Percentiles rank a stretch among this genome's conserved stretches.
phyloP scores from a whole-genome alignment of 1,139 yeast species.

The Candida labiduridarum region DNA sequence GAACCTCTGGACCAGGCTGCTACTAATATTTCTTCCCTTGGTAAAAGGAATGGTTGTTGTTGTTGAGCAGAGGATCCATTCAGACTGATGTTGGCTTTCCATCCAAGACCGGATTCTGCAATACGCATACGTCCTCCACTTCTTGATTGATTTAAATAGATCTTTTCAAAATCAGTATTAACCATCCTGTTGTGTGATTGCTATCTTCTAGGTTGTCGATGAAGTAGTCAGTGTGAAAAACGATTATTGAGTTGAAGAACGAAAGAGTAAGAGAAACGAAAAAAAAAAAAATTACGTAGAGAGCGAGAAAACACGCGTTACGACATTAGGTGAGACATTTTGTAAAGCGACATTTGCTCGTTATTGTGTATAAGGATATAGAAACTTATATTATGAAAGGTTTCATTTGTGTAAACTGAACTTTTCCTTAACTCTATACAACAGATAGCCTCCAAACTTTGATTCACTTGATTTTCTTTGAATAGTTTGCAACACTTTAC shows the following conservation, averaged over 20 bases:
- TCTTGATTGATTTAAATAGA: slow-evolving; percentile 84
- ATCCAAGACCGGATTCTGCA: slow-evolving; percentile 94
- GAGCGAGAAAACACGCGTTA: neutral
- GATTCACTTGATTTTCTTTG: neutral
- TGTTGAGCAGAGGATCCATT: slow-evolving; percentile 26
- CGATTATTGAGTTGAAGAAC: neutral
- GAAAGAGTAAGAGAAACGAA: slow-evolving; percentile 5
- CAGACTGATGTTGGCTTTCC: slow-evolving; percentile 63
- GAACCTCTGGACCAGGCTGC: slow-evolving; percentile 94
- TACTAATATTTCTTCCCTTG: slow-evolving; percentile 79
- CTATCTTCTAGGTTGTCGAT: neutral
- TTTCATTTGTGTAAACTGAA: neutral
- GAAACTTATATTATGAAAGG: neutral
- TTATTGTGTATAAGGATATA: neutral
- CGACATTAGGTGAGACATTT: slow-evolving; percentile 5
- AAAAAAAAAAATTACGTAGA: neutral
- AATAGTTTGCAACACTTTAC: neutral
- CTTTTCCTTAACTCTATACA: neutral
- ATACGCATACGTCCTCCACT: slow-evolving; percentile 88
- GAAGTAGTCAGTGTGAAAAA: neutral
- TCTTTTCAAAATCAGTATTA: slow-evolving; percentile 74
- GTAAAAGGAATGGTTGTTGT: slow-evolving; percentile 74
- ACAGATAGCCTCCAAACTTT: neutral
- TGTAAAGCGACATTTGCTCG: neutral
- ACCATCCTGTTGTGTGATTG: slow-evolving; percentile 29